Evolutionary conservation across 2,329 filamentous ascomycete genomes (phyloP), one percentile per base, ranked within the genome.

Genomic region (Paecilomyces fulvus): DNA sequence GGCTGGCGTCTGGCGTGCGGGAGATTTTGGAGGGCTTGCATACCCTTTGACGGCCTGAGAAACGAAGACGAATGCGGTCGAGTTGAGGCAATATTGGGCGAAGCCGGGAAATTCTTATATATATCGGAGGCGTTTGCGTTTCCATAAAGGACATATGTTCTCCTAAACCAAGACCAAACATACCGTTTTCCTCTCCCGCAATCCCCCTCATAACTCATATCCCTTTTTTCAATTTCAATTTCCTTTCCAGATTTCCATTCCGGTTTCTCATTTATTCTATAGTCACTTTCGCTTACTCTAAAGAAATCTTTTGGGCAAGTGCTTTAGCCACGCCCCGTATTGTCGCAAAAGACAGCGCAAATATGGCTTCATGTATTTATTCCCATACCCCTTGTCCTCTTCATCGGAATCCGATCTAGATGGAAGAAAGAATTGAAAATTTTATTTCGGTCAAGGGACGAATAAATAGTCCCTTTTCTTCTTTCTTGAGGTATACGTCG

Each of bases 21-120:
- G 48, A 49, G 48, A 23, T 43, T 56, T 53, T 49, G 51, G 28
- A 30, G 55, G 51, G 51, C 51, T 54, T 33, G 51, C 51, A 51
- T 54, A 56, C 20, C 46, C 49, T 33, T 37, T 57, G 50, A 54
- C 55, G 55, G 52, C 52, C 30, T 55, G 55, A 33, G 31, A 52
- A 57, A 57, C 49, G 46, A 49, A 57, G 52, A 55, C 55, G 52
- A 28, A 57, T 49, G 30, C 30, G 20, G 51, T 50, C 37, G 43
- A 56, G 55, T 56, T 51, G 51, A 56, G 52, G 48, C 48, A 49
- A 49, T 49, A 49, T 20, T 49, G 48, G 48, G 48, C 48, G 48
- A 49, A 53, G 52, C 54, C 43, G 46, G 20, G 49, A 52, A 28
- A 43, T 43, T 43, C 20, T 43, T 49, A 49, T 49, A 49, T 49